Base-by-base conservation (phyloP, 345 rosid genomes). In the Eucalyptus marginata region DNA sequence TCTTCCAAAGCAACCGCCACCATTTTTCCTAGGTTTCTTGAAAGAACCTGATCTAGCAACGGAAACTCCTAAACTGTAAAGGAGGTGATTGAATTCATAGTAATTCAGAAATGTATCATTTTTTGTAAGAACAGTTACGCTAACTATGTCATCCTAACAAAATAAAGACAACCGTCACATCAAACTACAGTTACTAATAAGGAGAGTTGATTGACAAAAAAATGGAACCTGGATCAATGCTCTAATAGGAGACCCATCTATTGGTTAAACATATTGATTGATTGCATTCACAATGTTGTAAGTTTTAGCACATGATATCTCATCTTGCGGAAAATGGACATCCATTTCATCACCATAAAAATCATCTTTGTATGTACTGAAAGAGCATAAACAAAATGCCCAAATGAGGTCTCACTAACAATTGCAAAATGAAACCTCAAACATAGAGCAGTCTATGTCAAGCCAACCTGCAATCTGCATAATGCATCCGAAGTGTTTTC, bases 341-440 rank as follows among this genome's bases (percentile, higher is more conserved):
- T 98, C 96, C 97, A 98, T 98, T 94, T 95, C 98, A 94, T 98
- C 98, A 86, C 98, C 99, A 90, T 97, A 99, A 95, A 98, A 98
- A 92, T 97, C 99, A 89, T 98, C 98, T 92, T 98, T 96, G 92
- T 98, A 98, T 47, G 99, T 98, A 90, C 99, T 98, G 95, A 87
- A 87, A 90, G 50, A 58, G 91, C 86, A 91, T 91, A 68, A 91
- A 68, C 9, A 84, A 88, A 85, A 31, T 49, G 76, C 25, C n/a
- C n/a, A n/a, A n/a, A n/a, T n/a, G n/a, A n/a, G 13, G 50, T 86
- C 36, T 49, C 49, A 80, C 88, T 40, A 56, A 51, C 11, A 81
- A 89, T n/a, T 44, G 68, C 24, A 51, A 81, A 87, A 68, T 49
- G 64, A 54, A 27, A 40, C 36, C 36, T 29, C 40, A 59, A 86